Evolutionary conservation across 148 eudicot species (phyloP).

Genomic region (Beta vulgaris): DNA sequence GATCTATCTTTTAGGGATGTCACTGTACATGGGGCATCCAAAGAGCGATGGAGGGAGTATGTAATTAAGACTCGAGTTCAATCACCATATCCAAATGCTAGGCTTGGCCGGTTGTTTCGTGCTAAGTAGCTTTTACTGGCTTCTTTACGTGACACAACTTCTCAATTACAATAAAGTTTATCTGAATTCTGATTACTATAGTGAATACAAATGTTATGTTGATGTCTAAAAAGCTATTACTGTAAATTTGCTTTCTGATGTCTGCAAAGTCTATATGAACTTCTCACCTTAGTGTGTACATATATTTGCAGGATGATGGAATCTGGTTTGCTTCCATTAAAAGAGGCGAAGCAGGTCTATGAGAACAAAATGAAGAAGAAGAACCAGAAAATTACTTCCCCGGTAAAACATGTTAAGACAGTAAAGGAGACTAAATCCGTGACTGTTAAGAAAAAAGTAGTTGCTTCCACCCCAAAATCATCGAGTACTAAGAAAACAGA

Average conservation of each 20-base stretch:
- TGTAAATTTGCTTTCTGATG: too few relatives aligned
- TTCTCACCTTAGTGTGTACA: background rate
- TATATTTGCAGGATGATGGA: slow-evolving; percentile 83
- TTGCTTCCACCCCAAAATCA: slow-evolving; percentile 36
- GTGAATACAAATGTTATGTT: too few relatives aligned
- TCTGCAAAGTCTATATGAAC: too few relatives aligned
- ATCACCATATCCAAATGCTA: background rate
- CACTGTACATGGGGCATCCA: too few relatives aligned
- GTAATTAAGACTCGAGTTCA: background rate
- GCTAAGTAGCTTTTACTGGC: too few relatives aligned
- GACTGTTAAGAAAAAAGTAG: slow-evolving; percentile 41
- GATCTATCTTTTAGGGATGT: too few relatives aligned
- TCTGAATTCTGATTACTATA: too few relatives aligned
- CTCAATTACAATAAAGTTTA: too few relatives aligned
- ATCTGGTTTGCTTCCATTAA: slow-evolving; percentile 61
- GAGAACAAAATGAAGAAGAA: slow-evolving; percentile 57
- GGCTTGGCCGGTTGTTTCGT: too few relatives aligned
- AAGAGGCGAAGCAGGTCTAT: slow-evolving; percentile 50
- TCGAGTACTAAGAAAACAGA: slow-evolving; percentile 31
- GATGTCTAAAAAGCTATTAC: too few relatives aligned
- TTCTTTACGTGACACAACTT: too few relatives aligned
- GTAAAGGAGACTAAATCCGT: slow-evolving; percentile 29
- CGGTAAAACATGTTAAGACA: slow-evolving; percentile 36
- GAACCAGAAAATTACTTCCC: slow-evolving; percentile 52
- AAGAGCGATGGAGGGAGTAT: too few relatives aligned